Evolutionary conservation across 163 green algal species (phyloP), one percentile per base, ranked within the genome.

Genomic region (Trebouxiophyceae sp.): DNA sequence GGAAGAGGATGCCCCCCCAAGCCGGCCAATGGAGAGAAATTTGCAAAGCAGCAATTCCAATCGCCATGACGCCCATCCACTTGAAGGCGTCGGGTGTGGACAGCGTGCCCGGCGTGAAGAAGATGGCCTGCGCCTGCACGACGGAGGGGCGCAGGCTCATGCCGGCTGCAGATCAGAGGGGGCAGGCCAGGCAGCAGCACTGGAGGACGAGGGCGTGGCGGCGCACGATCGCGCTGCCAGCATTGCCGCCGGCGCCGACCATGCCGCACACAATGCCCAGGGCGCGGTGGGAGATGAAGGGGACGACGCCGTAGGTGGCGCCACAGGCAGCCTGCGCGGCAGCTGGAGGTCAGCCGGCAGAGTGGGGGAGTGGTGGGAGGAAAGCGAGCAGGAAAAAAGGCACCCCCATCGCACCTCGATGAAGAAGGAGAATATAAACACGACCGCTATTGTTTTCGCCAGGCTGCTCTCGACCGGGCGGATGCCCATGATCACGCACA

Each of bases 261-360:
- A 97, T 75, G 26, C 93, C 93, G 28, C 87, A 93, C 16, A 92
- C 83, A 12, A 96, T 73, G 20, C 93, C 93, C 47, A 93, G 83
- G 3, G 85, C 79, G 4, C 93, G 78, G 26, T 85, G 82, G 27
- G 87, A 95, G 2, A 96, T 71, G 68, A 97, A 98, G 19, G 93
- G 93, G 31, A 91, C 85, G n/a, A 97, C 73, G 59, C 87, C 89
- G 70, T 90, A 97, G 28, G 81, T 79, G 0, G 79, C 71, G 6
- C 89, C 89, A n/a, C 85, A 86, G 2, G 84, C 62, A n/a, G 47
- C n/a, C n/a, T 60, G 23, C 31, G 46, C 22, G n/a, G n/a, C n/a
- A n/a, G n/a, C 39, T 47, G 19, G 19, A 12, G 1, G 2, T 57
- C 47, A 6, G 4, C 3, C 3, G 5, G 27, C 47, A 56, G 5